Evolutionary conservation across 192 early-diverging fungal genomes (phyloP).

Genomic region (Phlyctochytrium arcticum): DNA sequence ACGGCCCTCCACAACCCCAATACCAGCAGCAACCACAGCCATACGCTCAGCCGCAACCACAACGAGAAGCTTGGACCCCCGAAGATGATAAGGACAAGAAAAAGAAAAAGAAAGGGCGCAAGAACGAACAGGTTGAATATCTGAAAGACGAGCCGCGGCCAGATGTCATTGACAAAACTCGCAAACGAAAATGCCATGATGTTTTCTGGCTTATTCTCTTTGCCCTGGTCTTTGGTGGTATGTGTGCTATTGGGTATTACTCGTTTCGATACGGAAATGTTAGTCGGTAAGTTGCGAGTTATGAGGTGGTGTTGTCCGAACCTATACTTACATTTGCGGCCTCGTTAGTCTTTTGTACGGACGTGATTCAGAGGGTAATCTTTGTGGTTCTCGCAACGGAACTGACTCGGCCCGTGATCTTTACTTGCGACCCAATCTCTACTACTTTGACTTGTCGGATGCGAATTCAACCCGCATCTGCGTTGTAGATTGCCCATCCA

Average conservation of each 20-base stretch:
- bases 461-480: conserved; percentile 12
- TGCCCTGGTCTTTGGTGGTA: conserved; percentile 16
- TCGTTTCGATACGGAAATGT: conserved; percentile 25
- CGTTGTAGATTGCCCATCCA: conserved; percentile 18
- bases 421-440: not conserved
- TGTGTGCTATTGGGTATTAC: conserved; percentile 18
- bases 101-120: not conserved
- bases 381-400: conserved; percentile 23
- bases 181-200: conserved; percentile 12
- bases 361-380: conserved; percentile 33
- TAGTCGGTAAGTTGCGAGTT: too few species aligned
- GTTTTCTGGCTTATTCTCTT: conserved; percentile 30
- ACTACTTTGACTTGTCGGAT: conserved; percentile 17
- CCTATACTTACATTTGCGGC: too few species aligned
- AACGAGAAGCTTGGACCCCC: conserved; percentile 1
- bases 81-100: not conserved
- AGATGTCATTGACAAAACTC: not conserved
- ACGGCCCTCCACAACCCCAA: not conserved
- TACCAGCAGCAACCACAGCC: not conserved
- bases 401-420: conserved; percentile 26
- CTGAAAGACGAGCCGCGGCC: not conserved
- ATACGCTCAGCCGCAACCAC: not conserved
- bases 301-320: not conserved
- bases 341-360: conserved; percentile 20
- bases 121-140: not conserved